phyloP scores from a whole-genome alignment of 1,284 basidiomycete genomes.

The Lentinus polychrous region DNA sequence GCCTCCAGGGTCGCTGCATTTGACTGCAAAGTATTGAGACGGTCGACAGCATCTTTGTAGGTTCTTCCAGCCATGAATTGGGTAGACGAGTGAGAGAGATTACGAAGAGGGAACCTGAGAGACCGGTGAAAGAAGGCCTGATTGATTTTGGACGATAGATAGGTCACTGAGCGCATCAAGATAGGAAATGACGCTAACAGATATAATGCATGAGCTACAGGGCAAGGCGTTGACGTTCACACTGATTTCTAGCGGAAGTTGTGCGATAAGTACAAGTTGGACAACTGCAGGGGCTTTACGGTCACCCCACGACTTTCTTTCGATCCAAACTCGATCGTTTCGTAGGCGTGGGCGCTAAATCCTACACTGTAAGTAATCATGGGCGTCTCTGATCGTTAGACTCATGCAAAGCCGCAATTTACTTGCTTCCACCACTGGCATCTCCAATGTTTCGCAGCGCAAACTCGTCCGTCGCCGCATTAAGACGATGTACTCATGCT shows the following conservation, averaged over 20 bases:
- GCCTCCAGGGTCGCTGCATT: constrained; percentile 91
- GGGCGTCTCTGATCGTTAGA: constrained; percentile 6
- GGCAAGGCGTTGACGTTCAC: not conserved
- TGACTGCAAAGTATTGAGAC: constrained; percentile 88
- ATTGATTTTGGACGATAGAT: not conserved
- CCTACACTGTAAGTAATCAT: not conserved
- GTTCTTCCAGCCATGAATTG: constrained; percentile 41
- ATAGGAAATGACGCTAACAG: not conserved
- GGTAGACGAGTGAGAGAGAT: constrained; percentile 1
- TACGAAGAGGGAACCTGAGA: not conserved
- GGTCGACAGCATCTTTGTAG: constrained; percentile 79
- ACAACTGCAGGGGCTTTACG: too few relatives aligned
- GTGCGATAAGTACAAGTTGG: too few relatives aligned
- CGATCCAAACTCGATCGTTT: not conserved
- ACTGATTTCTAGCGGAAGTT: too few relatives aligned
- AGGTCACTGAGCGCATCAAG: not conserved
- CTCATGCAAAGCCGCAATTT: not conserved
- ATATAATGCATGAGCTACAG: not conserved
- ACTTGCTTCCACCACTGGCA: not conserved
- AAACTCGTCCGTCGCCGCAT: constrained; percentile 4
- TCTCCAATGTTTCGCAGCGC: constrained; percentile 17
- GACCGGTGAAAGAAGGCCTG: not conserved
- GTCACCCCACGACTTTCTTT: not conserved
- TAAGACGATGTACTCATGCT: constrained; percentile 1
- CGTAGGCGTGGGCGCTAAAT: not conserved